Percentiles rank a stretch among this genome's conserved stretches.
Conservation (phyloP, 768 basidiomycete species). For the Scleroderma citrinum region DNA sequence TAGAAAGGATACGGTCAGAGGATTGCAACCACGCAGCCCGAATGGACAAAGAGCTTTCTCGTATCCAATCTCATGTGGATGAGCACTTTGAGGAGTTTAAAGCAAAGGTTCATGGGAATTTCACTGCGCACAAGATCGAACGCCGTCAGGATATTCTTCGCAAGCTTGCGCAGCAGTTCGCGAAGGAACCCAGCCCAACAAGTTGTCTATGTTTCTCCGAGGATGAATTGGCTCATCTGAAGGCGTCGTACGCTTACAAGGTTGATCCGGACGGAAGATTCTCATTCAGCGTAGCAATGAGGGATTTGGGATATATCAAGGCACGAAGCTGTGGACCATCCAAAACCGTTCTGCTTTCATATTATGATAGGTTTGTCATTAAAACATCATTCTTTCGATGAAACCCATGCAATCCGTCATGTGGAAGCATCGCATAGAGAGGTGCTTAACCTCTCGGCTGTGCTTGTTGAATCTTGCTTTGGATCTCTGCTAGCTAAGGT, state of each 20-base stretch:
- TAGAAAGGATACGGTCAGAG: slow-evolving; percentile 6
- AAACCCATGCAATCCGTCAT: background rate
- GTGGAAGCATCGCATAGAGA: too few relatives aligned
- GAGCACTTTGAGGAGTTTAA: slow-evolving; percentile 24
- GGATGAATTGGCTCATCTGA: slow-evolving; percentile 30
- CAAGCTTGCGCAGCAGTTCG: slow-evolving; percentile 37
- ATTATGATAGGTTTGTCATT: slow-evolving; percentile 39
- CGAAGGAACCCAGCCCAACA: slow-evolving; percentile 24
- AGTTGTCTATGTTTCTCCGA: slow-evolving; percentile 20
- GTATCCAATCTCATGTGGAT: slow-evolving; percentile 38
- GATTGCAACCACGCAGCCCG: slow-evolving; percentile 8
- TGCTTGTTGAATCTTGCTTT: slow-evolving; percentile 45
- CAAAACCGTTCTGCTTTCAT: slow-evolving; percentile 36
- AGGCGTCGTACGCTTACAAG: slow-evolving; percentile 48
- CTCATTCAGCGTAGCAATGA: slow-evolving; percentile 51
- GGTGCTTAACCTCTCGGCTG: slow-evolving; percentile 19
- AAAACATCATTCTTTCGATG: slow-evolving; percentile 14
- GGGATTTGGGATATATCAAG: slow-evolving; percentile 50
- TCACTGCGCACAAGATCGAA: slow-evolving; percentile 38
- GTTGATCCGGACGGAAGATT: slow-evolving; percentile 36
- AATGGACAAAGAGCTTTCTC: slow-evolving; percentile 30
- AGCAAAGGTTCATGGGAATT: slow-evolving; percentile 19
- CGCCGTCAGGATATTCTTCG: slow-evolving; percentile 44
- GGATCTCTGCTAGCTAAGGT: slow-evolving; percentile 58
- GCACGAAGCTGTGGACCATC: slow-evolving; percentile 34